Conservation (phyloP, 345 rosid genomes). For the Capsella bursapastoris region DNA sequence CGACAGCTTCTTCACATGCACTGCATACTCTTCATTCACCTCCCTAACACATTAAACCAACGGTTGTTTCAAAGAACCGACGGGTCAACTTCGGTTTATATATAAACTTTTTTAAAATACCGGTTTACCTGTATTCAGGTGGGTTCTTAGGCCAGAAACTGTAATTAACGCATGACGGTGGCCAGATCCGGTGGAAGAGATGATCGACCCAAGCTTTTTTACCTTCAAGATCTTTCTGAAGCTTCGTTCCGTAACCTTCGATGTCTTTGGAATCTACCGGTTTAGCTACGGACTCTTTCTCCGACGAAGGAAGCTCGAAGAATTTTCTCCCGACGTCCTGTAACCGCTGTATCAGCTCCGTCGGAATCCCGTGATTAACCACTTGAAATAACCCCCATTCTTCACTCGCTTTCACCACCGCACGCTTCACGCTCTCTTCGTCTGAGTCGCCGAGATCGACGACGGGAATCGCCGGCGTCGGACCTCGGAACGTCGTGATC, state of each 20-base stretch:
- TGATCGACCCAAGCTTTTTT: constrained; percentile 85
- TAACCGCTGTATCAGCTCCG: constrained; percentile 53
- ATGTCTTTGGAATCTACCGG: constrained; percentile 45
- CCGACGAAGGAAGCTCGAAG: constrained; percentile 68
- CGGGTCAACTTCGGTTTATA: not conserved
- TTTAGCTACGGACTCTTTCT: constrained; percentile 65
- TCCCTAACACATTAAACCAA: constrained; percentile 49
- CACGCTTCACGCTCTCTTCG: constrained; percentile 32
- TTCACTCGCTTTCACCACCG: constrained; percentile 54
- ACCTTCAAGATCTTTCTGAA: constrained; percentile 57
- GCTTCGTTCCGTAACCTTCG: constrained; percentile 76
- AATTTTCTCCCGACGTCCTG: constrained; percentile 65
- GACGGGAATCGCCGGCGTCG: constrained; percentile 51
- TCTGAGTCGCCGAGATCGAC: constrained; percentile 50
- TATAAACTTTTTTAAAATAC: not conserved
- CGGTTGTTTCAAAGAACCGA: not conserved
- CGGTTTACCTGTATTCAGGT: constrained; percentile 64
- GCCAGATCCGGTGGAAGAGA: constrained; percentile 84
- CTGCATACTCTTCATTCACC: constrained; percentile 75
- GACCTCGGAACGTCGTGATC: constrained; percentile 61
- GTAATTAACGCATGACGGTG: constrained; percentile 60
- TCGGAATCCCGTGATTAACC: constrained; percentile 53
- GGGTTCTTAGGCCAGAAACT: constrained; percentile 80
- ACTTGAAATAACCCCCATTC: constrained; percentile 59
- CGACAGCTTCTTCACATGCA: constrained; percentile 51